These are phyloP conservation scores for Fusarium sp. DNA, from an alignment of 2,329 filamentous ascomycete genomes.

Conservation along the genomic window DNA sequence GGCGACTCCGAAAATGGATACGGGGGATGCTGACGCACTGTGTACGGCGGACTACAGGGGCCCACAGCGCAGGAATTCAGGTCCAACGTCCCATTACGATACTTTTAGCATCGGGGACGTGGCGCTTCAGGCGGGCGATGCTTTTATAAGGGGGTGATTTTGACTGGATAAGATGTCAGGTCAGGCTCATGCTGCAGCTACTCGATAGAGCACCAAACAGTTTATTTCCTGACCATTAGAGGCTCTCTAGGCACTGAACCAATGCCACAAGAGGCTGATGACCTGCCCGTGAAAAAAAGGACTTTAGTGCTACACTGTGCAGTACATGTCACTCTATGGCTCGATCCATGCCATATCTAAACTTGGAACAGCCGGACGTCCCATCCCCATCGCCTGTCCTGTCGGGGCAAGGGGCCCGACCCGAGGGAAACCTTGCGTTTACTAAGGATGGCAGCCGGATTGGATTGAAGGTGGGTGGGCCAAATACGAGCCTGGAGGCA, in stretches of 20 bases:
- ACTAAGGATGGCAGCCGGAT: constrained; percentile 34
- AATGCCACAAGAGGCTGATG: too few relatives aligned
- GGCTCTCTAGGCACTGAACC: too few relatives aligned
- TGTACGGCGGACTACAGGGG: constrained; percentile 21
- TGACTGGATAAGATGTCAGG: constrained; percentile 6
- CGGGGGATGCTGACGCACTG: constrained; percentile 30
- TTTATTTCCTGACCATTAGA: not conserved
- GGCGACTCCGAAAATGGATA: constrained; percentile 36
- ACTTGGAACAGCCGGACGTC: constrained; percentile 37
- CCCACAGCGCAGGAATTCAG: constrained; percentile 25
- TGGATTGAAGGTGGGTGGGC: constrained; percentile 28
- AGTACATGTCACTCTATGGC: constrained; percentile 28
- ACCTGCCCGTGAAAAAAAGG: not conserved
- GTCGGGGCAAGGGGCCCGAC: constrained; percentile 35
- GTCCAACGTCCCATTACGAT: constrained; percentile 38
- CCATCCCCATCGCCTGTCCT: constrained; percentile 37
- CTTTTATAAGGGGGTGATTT: constrained; percentile 26
- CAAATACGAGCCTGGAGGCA: constrained; percentile 34
- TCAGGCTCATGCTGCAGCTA: not conserved
- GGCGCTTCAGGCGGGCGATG: constrained; percentile 31
- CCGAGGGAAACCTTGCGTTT: constrained; percentile 36
- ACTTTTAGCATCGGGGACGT: constrained; percentile 29
- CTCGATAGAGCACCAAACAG: not conserved
- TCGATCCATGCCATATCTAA: constrained; percentile 30
- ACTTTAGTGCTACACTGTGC: constrained; percentile 18